Base-by-base conservation (phyloP, 148 eudicot genomes). In the Fallopia convolvulus region DNA sequence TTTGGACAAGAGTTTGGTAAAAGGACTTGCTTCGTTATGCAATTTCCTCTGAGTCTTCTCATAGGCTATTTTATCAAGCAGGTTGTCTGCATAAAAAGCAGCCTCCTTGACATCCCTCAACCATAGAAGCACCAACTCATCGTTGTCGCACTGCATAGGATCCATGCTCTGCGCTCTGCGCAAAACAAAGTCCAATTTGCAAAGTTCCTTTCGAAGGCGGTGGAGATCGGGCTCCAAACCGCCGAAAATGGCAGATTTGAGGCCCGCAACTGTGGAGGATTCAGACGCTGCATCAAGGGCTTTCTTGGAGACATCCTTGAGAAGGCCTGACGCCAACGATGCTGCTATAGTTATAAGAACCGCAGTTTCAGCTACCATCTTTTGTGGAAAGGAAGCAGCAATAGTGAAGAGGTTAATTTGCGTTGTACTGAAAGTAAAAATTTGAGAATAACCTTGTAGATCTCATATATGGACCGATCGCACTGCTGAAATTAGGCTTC, bases 41-140 rank as follows among this genome's bases (percentile, higher is more conserved):
- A 26, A 26, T 26, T 26, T 26, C 30, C 30, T 26, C 30, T 1
- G 30, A 26, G 1, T 68, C 36, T 39, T 68, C 21, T 68, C 72
- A 6, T 68, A 68, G 72, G 46, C 44, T 8, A 68, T 36, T 39
- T 68, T 46, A 68, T 68, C 72, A 17, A 68, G 20, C 72, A 68
- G 44, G 8, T 68, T 68, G 72, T 36, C 44, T 4, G 72, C 72
- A 68, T 3, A 36, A 6, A 14, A 14, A 14, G 23, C 44, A 14
- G 46, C 72, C 11, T 68, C 44, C 20, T 39, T 68, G 72, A 68
- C 72, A 1, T 2, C 10, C 39, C 3, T 15, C 21, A 68, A 5
- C 72, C 72, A 68, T 7, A 5, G 8, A 39, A 68, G 72, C 72
- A 68, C 10, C 44, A 68, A 46, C 5, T 23, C 1, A 3, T 36